A percentile compares a stretch with the other conserved stretches of the same genome.
Evolutionary conservation across 352 stramenopile genomes (phyloP).

Genomic region (Phytophthora nicotianae): DNA sequence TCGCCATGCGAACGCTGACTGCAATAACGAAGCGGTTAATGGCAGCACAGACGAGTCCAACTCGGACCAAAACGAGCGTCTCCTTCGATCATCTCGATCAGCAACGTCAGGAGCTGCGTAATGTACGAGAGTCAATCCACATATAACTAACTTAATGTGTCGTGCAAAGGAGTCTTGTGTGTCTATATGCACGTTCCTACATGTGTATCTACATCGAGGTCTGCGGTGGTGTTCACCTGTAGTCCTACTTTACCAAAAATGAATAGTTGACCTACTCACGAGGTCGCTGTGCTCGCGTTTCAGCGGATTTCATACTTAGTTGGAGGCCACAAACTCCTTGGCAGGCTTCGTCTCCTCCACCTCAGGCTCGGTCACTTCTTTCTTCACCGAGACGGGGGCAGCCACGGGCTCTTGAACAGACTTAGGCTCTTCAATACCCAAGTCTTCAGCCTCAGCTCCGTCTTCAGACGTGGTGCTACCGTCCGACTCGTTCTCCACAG

Average conservation of each 20-base stretch:
- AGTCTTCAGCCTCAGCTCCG: conserved; percentile 29
- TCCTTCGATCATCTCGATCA: conserved; percentile 18
- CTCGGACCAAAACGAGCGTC: conserved; percentile 22
- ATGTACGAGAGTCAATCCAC: too few species aligned
- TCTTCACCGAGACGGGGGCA: conserved; percentile 26
- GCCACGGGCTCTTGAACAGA: conserved; percentile 16
- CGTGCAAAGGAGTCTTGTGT: conserved; percentile 5
- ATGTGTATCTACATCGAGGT: conserved; percentile 30
- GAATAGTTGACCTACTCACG: conserved; percentile 11
- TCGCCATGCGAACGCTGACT: conserved; percentile 8
- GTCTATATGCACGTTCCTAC: conserved; percentile 35
- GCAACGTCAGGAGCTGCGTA: conserved; percentile 22
- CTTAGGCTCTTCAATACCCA: conserved; percentile 20
- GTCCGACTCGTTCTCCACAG: conserved; percentile 28
- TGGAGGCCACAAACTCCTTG: conserved; percentile 21
- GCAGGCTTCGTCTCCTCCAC: conserved; percentile 14
- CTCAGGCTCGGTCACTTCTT: conserved; percentile 17
- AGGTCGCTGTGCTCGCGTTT: conserved; percentile 13
- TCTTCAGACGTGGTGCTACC: conserved; percentile 38
- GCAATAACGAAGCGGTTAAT: conserved; percentile 6
- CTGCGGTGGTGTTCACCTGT: background rate
- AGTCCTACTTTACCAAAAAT: conserved; percentile 25
- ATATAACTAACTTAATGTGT: too few species aligned
- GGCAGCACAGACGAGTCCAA: conserved; percentile 27
- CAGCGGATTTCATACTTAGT: conserved; percentile 37